Base-by-base conservation (phyloP, 2,329 filamentous ascomycete genomes). In the Dryadomyces quercus-mongolicae region DNA sequence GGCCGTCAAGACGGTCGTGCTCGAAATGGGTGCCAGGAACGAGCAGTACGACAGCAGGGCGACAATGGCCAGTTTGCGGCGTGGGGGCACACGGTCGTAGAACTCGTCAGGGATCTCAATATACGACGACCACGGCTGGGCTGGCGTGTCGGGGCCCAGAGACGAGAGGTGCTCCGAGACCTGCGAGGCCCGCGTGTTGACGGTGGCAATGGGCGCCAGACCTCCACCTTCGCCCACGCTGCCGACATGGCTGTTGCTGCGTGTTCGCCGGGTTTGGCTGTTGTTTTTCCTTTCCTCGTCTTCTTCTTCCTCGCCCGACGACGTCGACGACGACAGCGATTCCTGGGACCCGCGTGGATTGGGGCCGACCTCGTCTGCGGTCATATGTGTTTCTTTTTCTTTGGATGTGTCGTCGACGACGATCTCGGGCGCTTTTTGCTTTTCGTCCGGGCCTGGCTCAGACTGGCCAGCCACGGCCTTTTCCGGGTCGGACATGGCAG, bases 21-120 rank as follows among this genome's bases (percentile, higher is more conserved):
- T 82, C 2, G 78, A 81, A 34, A 86, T 78, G 1, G 88, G 88
- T 1, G 87, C 82, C 47, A 92, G 71, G 59, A 92, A 88, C 25
- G 84, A 81, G 68, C 85, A 89, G 63, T 84, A 87, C 0, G 85
- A 84, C 52, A 91, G 69, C 6, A 90, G 75, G 10, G 73, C 71
- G 16, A 89, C 83, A 52, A 92, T 86, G 57, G 81, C 62, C 2
- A 74, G 64, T 67, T 92, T 93, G 44, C 82, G 77, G 16, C 70
- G 68, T 3, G 69, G 67, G 0, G 82, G 76, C 57, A 90, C 76
- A 18, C 76, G 75, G 61, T 84, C 75, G 70, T 90, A 92, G n/a
- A 80, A 66, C 52, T 74, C 72, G 61, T 82, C 78, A 13, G 71
- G 71, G 31, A 74, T 62, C 56, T 74, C 69, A 49, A 62, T 56